A percentile compares a stretch with the other conserved stretches of the same genome.
phyloP scores from a whole-genome alignment of 352 stramenopile genomes.

The Phytophthora palmivora region DNA sequence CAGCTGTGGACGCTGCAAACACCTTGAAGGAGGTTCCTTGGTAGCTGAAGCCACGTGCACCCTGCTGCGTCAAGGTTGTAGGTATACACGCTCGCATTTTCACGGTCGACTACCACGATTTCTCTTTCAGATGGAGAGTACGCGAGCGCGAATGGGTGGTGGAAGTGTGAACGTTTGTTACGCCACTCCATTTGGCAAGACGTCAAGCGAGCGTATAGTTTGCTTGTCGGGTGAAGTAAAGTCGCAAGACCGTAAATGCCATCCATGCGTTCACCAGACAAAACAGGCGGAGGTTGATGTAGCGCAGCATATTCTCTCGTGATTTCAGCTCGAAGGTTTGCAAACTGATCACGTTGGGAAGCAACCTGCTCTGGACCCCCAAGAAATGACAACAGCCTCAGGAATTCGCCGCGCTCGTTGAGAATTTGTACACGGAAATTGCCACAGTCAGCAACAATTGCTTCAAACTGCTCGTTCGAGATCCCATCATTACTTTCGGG shows the following conservation, averaged over 20 bases:
- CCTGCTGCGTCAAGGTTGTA: conserved; percentile 65
- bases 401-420: conserved; percentile 57
- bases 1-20: conserved; percentile 44
- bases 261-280: conserved; percentile 39
- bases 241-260: conserved; percentile 44
- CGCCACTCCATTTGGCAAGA: conserved; percentile 38
- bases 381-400: conserved; percentile 63
- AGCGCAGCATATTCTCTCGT: conserved; percentile 44
- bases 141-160: conserved; percentile 52
- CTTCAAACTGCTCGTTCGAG: conserved; percentile 75
- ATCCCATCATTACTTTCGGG: conserved; percentile 37
- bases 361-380: conserved; percentile 45
- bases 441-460: conserved; percentile 66
- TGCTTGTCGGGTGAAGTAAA: conserved; percentile 50
- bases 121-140: conserved; percentile 45
- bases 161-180: conserved; percentile 41
- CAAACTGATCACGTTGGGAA: conserved; percentile 50
- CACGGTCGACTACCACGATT: conserved; percentile 57
- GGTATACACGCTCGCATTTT: conserved; percentile 52
- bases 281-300: conserved; percentile 12
- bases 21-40: conserved; percentile 13
- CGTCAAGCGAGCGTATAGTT: conserved; percentile 46
- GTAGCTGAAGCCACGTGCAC: conserved; percentile 46
- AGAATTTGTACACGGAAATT: conserved; percentile 81
- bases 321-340: conserved; percentile 30